Conservation (phyloP, 106 monocot genomes). For the Allium sativum region DNA sequence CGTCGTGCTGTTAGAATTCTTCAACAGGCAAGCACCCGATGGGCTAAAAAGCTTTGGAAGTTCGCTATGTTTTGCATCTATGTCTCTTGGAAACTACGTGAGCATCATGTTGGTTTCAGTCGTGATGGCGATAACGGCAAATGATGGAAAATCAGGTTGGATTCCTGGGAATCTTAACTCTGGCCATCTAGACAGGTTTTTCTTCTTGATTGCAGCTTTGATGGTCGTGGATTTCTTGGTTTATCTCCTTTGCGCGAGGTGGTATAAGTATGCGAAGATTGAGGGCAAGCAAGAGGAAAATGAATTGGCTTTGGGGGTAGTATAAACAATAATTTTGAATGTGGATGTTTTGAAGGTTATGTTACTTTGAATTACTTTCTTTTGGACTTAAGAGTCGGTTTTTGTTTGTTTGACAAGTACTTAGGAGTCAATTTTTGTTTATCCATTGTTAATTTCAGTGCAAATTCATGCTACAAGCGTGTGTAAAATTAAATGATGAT, state of each 20-base stretch:
- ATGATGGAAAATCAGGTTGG: slow-evolving; percentile 29
- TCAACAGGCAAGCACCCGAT: slow-evolving; percentile 51
- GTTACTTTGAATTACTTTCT: no score
- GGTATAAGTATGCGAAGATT: slow-evolving; percentile 43
- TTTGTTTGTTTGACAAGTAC: no score
- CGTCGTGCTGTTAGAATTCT: slow-evolving; percentile 51
- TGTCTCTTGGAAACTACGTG: slow-evolving; percentile 61
- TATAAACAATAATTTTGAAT: background rate
- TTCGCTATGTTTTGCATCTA: slow-evolving; percentile 58
- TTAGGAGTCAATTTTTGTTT: no score
- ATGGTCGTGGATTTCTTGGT: slow-evolving; percentile 26
- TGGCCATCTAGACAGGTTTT: slow-evolving; percentile 68
- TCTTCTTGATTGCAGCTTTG: slow-evolving; percentile 56
- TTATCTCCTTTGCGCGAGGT: slow-evolving; percentile 48
- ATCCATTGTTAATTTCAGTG: no score
- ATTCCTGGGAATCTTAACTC: slow-evolving; percentile 61
- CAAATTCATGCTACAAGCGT: no score
- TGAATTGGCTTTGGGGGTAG: background rate
- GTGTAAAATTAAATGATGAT: no score
- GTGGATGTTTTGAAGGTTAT: no score
- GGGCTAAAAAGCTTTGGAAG: slow-evolving; percentile 67
- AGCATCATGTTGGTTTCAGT: slow-evolving; percentile 57
- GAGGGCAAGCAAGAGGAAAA: slow-evolving; percentile 9
- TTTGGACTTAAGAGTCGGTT: no score
- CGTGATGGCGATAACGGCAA: slow-evolving; percentile 23